Base-by-base conservation (phyloP, 169 alveolate genomes). In the Plasmodium blacklocki region DNA sequence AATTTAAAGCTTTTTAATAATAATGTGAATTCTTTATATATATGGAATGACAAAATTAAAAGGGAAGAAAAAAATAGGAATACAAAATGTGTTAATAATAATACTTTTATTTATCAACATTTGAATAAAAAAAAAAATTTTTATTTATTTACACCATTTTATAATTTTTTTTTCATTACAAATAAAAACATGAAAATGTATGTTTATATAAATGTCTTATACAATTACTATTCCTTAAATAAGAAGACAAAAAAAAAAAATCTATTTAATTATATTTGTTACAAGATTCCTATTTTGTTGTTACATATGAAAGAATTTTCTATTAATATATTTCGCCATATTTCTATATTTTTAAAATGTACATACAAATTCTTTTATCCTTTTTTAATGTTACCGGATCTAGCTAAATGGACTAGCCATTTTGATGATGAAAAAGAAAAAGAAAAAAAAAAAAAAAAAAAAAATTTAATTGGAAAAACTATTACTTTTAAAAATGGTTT, bases 401-500 rank as follows among this genome's bases (percentile, higher is more conserved):
- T 15, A 59, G 68, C 50, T 15, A 26, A 63, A 47, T 49, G 15
- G 23, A 49, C 29, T 14, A 32, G 45, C 45, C 45, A 32, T 32
- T 5, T 32, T 32, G 45, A 32, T 32, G 71, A 49, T 43, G 63
- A 29, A 23, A 72, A 76, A 39, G 6, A 43, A 12, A 19, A 54
- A 49, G 26, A 59, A n/a, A 14, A 43, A 12, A 19, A 54, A 49
- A 32, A 59, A n/a, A 32, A 74, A 49, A 76, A 76, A 64, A 76
- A 76, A 64, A 62, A 64, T 23, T 18, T 26, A 0, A 26, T 54
- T 23, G 89, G 89, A 76, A 76, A 76, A 64, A 62, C 68, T 2
- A 18, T 76, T 14, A 63, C 76, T 6, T 23, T 76, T 32, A 76
- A 76, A 47, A 50, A 19, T 43, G 89, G 89, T 4, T 23, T 76